phyloP scores from a whole-genome alignment of 163 green algal species.

The Picocystis sp. region DNA sequence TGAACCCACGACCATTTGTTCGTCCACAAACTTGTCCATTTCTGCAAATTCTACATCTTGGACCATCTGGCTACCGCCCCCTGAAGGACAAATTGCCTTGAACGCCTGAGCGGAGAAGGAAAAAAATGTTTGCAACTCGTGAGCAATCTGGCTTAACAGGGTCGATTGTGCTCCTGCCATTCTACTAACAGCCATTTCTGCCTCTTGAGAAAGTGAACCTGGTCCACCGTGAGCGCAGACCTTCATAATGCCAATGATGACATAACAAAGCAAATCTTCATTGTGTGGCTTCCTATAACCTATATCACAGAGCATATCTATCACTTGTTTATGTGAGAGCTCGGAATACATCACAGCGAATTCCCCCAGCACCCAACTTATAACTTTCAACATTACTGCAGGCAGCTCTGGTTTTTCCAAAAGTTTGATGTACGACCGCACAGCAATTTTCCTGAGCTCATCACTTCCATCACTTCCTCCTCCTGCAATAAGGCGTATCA shows the following conservation, averaged over 20 bases:
- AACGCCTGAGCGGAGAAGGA: no score
- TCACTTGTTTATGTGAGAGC: background rate
- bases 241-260: background rate
- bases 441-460: constrained; percentile 3
- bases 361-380: constrained; percentile 5
- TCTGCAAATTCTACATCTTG: no score
- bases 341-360: background rate
- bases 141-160: no score
- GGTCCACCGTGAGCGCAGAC: constrained; percentile 3
- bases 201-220: background rate
- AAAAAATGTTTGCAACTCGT: no score
- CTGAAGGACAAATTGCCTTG: no score
- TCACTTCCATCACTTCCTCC: background rate
- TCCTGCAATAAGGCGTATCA: constrained; percentile 6
- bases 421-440: constrained; percentile 3
- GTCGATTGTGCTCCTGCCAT: background rate
- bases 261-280: background rate
- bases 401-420: constrained; percentile 1
- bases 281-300: background rate
- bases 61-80: no score
- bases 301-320: background rate
- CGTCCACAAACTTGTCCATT: no score
- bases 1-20: no score
- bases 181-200: background rate
- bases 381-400: constrained; percentile 1